Percentiles rank a stretch among this genome's conserved stretches.
These are phyloP conservation scores for Euphorbia schlechtendalii DNA, from an alignment of 441 rosid genomes.

Conservation along the genomic window DNA sequence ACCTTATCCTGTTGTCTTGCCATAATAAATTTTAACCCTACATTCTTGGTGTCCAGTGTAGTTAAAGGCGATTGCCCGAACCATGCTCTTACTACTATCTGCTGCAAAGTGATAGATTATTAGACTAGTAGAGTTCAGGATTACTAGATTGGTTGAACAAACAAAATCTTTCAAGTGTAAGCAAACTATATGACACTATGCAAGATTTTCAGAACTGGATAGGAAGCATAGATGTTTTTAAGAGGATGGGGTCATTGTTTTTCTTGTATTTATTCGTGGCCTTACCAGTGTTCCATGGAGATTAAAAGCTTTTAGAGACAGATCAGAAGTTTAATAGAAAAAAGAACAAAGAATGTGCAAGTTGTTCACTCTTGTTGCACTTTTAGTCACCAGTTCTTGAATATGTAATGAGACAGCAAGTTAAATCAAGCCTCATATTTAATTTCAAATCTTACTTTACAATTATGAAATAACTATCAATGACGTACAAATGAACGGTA, in stretches of 20 bases:
- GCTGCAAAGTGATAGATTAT: background rate
- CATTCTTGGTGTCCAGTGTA: background rate
- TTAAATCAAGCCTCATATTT: background rate
- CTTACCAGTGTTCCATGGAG: background rate
- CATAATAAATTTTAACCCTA: background rate
- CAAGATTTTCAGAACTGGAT: background rate
- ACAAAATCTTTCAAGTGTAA: background rate
- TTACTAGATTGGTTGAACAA: background rate
- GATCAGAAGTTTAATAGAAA: background rate
- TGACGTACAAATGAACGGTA: background rate
- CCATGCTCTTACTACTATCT: background rate
- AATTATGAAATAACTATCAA: background rate
- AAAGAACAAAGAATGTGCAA: background rate
- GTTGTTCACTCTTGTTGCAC: background rate
- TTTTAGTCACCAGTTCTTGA: background rate
- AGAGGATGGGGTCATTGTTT: background rate
- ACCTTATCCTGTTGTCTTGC: background rate
- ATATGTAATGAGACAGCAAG: background rate
- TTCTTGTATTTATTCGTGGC: background rate
- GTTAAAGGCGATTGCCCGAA: background rate
- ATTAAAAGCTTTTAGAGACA: background rate
- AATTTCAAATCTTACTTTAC: conserved; percentile 5
- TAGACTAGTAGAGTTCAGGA: background rate
- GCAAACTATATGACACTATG: background rate
- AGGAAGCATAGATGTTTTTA: background rate